Conservation (phyloP, 495 filamentous ascomycete species). For the Penicillium parvum region DNA sequence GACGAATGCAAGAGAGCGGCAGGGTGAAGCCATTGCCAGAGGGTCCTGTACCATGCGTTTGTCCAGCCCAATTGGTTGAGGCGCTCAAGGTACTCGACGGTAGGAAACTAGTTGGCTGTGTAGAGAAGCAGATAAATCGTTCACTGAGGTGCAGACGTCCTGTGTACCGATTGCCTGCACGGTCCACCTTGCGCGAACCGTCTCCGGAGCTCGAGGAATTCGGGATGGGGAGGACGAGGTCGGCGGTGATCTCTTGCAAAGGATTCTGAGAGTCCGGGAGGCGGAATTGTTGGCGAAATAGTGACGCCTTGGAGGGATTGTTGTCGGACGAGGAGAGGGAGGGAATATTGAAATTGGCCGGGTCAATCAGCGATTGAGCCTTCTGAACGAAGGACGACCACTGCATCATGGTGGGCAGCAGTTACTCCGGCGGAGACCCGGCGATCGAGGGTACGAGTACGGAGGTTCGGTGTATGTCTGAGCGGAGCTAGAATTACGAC, state of each 20-base stretch:
- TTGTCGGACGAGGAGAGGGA: conserved; percentile 63
- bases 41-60: conserved; percentile 87
- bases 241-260: conserved; percentile 91
- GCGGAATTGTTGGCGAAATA: conserved; percentile 95
- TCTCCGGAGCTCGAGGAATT: conserved; percentile 53
- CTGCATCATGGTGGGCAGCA: conserved; percentile 58
- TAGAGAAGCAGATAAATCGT: conserved; percentile 91
- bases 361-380: conserved; percentile 90
- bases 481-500: conserved; percentile 28
- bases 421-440: background rate
- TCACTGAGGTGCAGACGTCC: conserved; percentile 93
- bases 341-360: conserved; percentile 58
- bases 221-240: conserved; percentile 74
- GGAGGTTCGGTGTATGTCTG: conserved; percentile 20
- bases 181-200: conserved; percentile 55
- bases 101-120: conserved; percentile 81
- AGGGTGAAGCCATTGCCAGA: conserved; percentile 94
- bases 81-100: conserved; percentile 69
- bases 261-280: conserved; percentile 88
- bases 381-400: conserved; percentile 88
- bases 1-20: conserved; percentile 84
- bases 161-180: conserved; percentile 75
- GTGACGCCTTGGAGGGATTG: conserved; percentile 81
- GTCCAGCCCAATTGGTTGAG: conserved; percentile 76
- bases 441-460: conserved; percentile 6